phyloP scores from a whole-genome alignment of 140 eudicot genomes.

The Flaveria floridana region DNA sequence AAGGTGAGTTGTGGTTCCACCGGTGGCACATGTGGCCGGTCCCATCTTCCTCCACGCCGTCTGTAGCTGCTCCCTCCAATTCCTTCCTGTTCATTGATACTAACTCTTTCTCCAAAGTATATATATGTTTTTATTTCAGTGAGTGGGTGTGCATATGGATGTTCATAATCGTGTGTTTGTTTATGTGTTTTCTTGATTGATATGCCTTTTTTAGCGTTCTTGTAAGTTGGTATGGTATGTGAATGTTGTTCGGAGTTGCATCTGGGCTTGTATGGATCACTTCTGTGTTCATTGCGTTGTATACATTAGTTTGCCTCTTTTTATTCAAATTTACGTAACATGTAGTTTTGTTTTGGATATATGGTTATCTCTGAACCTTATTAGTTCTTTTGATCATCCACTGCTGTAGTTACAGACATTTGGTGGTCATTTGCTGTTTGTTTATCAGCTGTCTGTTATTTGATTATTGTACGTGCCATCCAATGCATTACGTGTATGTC shows the following conservation, averaged over 20 bases:
- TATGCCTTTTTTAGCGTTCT: neutral
- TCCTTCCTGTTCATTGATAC: constrained; percentile 36
- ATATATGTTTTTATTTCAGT: neutral
- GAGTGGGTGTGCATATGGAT: neutral
- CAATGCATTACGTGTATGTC: neutral
- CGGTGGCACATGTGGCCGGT: constrained; percentile 69
- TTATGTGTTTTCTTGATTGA: neutral
- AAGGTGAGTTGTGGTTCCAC: constrained; percentile 39
- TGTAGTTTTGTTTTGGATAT: constrained; percentile 1
- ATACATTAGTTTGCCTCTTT: neutral
- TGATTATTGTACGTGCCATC: constrained; percentile 1
- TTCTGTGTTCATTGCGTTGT: neutral
- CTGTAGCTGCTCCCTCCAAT: constrained; percentile 34
- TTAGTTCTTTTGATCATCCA: neutral
- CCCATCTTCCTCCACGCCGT: constrained; percentile 48
- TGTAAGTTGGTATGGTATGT: constrained; percentile 8
- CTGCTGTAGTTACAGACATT: neutral
- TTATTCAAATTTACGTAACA: neutral
- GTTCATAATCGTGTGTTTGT: neutral
- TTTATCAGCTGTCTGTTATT: neutral
- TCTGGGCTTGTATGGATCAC: neutral
- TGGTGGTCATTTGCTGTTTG: constrained; percentile 7
- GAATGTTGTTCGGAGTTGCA: neutral
- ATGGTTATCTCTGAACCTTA: neutral
- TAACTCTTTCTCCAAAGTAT: constrained; percentile 50